These are phyloP conservation scores for Teunomyces tritomae DNA, from an alignment of 805 yeast genomes.

Conservation along the genomic window DNA sequence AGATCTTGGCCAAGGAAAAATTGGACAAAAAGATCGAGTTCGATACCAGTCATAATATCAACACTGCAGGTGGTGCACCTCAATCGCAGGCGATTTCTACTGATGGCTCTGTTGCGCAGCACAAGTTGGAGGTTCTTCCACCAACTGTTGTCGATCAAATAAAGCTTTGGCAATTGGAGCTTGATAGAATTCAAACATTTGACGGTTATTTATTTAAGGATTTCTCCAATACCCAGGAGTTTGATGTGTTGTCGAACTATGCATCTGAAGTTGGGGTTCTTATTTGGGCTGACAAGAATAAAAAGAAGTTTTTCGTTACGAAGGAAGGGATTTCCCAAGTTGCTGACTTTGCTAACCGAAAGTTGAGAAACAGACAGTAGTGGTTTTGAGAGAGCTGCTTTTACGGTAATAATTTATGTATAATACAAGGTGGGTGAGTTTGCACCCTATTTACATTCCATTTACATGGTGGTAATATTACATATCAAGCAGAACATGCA, in stretches of 20 bases:
- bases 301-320: conserved; percentile 79
- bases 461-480: conserved; percentile 3
- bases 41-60: conserved; percentile 48
- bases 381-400: not conserved
- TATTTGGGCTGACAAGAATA: conserved; percentile 75
- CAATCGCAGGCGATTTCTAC: conserved; percentile 23
- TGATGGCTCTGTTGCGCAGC: conserved; percentile 38
- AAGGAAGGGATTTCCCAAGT: conserved; percentile 84
- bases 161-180: conserved; percentile 91
- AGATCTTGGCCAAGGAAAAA: conserved; percentile 65
- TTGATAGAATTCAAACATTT: conserved; percentile 84
- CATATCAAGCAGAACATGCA: conserved; percentile 20
- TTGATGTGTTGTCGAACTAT: conserved; percentile 64
- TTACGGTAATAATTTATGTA: not conserved
- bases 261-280: conserved; percentile 91
- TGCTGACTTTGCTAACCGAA: conserved; percentile 84
- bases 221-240: conserved; percentile 75
- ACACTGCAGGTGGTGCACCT: conserved; percentile 43
- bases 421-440: not conserved
- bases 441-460: not conserved
- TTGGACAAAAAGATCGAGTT: conserved; percentile 66
- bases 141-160: conserved; percentile 98
- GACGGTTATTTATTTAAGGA: conserved; percentile 89
- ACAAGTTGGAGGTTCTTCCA: conserved; percentile 66
- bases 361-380: conserved; percentile 15